phyloP scores from a whole-genome alignment of 2,329 filamentous ascomycete genomes.

The Aspergillus cejpii region DNA sequence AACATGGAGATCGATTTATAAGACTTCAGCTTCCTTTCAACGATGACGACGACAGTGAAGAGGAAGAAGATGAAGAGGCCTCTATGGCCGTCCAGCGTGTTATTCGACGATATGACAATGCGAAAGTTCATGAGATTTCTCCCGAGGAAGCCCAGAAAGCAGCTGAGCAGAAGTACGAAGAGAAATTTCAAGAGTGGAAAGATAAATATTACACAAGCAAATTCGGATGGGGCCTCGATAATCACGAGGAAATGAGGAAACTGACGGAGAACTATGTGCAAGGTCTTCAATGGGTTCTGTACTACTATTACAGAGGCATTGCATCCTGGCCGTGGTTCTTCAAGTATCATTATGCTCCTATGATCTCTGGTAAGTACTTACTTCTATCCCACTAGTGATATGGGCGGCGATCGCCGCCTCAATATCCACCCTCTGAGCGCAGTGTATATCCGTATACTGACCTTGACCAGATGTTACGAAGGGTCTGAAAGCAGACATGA shows the following conservation, averaged over 20 bases:
- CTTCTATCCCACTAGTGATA: background rate
- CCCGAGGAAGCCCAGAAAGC: constrained; percentile 70
- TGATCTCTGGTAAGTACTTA: constrained; percentile 65
- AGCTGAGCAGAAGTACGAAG: constrained; percentile 77
- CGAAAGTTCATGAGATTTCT: constrained; percentile 72
- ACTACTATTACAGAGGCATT: constrained; percentile 95
- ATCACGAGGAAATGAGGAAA: constrained; percentile 70
- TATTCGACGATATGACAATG: constrained; percentile 84
- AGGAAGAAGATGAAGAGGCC: constrained; percentile 76
- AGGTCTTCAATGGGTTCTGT: constrained; percentile 94
- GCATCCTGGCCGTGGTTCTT: constrained; percentile 99
- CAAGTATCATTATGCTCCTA: constrained; percentile 89
- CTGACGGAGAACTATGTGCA: constrained; percentile 96
- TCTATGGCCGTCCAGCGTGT: constrained; percentile 76
- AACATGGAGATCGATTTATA: constrained; percentile 60
- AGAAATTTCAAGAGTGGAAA: constrained; percentile 90
- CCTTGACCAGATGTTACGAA: constrained; percentile 66
- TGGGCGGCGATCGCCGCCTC: no score
- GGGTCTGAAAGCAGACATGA: constrained; percentile 76
- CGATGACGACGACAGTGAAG: constrained; percentile 49
- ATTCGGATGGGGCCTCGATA: constrained; percentile 79
- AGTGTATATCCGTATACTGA: constrained; percentile 17
- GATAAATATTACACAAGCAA: constrained; percentile 87
- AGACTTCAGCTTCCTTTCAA: constrained; percentile 55
- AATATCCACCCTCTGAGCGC: no score